Evolutionary conservation across 345 rosid species (phyloP).

Genomic region (Carallia brachiata): DNA sequence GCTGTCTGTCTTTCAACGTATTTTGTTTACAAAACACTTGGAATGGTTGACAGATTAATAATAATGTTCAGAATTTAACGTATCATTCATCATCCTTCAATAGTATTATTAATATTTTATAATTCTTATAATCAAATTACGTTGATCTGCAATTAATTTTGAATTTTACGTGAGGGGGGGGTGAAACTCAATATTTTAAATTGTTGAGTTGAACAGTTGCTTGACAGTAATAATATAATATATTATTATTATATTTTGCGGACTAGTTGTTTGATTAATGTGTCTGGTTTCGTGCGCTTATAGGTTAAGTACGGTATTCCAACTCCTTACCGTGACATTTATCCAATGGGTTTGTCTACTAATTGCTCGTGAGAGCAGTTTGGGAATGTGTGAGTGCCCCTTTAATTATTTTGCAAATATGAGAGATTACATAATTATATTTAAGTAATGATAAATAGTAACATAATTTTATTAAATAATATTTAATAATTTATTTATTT

Average conservation of each 20-base stretch:
- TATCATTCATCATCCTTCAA: no score
- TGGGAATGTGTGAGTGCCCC: background rate
- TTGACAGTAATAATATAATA: no score
- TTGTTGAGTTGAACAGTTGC: no score
- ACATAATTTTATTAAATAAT: no score
- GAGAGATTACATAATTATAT: background rate
- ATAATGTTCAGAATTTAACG: no score
- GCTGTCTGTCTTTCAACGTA: background rate
- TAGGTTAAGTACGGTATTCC: constrained; percentile 6
- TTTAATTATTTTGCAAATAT: background rate
- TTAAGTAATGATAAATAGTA: background rate
- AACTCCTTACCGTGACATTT: background rate
- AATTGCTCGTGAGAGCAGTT: background rate
- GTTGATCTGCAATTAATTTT: no score
- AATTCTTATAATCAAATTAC: no score
- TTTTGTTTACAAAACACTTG: background rate
- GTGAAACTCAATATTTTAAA: no score
- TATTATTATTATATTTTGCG: no score
- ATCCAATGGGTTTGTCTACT: constrained; percentile 2
- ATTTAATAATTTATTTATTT: no score
- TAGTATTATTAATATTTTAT: no score
- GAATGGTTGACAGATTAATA: no score
- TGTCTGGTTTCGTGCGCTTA: background rate
- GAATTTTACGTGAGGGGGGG: background rate
- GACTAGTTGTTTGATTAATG: background rate